Evolutionary conservation across 768 basidiomycete species (phyloP).

Genomic region (Leccinum barrowsii): DNA sequence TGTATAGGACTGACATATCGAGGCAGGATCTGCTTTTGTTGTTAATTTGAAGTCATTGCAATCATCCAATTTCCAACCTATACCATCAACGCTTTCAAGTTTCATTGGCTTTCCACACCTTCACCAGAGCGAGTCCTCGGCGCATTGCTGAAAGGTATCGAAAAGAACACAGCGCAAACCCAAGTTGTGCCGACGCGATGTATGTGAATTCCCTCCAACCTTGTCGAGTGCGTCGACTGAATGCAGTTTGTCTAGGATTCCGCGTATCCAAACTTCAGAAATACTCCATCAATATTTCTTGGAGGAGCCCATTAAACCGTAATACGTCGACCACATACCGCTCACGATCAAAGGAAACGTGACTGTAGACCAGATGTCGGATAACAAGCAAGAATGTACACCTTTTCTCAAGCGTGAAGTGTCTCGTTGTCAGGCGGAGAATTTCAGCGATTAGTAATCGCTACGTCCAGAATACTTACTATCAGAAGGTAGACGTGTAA

Average conservation of each 20-base stretch:
- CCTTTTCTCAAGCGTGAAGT: slow-evolving; percentile 80
- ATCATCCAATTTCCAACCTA: slow-evolving; percentile 99
- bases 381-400: slow-evolving; percentile 80
- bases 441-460: slow-evolving; percentile 71
- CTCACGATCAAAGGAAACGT: slow-evolving; percentile 87
- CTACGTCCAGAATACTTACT: slow-evolving; percentile 59
- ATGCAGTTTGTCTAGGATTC: slow-evolving; percentile 60
- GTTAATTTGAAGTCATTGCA: slow-evolving; percentile 86
- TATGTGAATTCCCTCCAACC: slow-evolving; percentile 35
- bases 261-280: slow-evolving; percentile 98
- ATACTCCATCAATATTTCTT: slow-evolving; percentile 95
- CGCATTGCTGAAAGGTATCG: slow-evolving; percentile 96
- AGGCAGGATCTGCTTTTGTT: not conserved
- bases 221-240: not conserved
- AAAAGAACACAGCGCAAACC: slow-evolving; percentile 96
- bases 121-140: slow-evolving; percentile 96
- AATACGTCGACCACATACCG: slow-evolving; percentile 99
- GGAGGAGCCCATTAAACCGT: slow-evolving; percentile 99
- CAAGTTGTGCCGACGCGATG: slow-evolving; percentile 94
- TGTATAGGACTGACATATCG: too few species aligned
- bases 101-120: slow-evolving; percentile 95
- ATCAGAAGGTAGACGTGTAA: slow-evolving; percentile 88
- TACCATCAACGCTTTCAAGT: slow-evolving; percentile 96
- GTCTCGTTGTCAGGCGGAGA: slow-evolving; percentile 90
- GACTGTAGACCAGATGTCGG: slow-evolving; percentile 88